Percentiles rank a stretch among this genome's conserved stretches.
phyloP scores from a whole-genome alignment of 495 filamentous ascomycete species.

The Xylaria curta region DNA sequence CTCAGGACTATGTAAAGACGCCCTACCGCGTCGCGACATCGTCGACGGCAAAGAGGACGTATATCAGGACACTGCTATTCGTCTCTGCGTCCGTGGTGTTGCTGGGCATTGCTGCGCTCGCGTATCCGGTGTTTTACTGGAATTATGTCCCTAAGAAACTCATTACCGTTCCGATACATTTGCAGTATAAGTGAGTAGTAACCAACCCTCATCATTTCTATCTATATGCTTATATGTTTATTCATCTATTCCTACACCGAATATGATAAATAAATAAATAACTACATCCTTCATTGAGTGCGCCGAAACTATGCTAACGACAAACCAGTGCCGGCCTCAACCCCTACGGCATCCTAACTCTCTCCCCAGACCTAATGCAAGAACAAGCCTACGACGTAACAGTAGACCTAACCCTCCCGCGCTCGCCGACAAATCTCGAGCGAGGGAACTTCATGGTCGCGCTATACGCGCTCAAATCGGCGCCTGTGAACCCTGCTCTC shows the following conservation, averaged over 20 bases:
- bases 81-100: slow-evolving; percentile 63
- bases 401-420: slow-evolving; percentile 64
- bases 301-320: not conserved
- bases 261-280: not conserved
- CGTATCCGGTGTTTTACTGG: slow-evolving; percentile 81
- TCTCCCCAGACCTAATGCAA: slow-evolving; percentile 53
- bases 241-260: not conserved
- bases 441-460: slow-evolving; percentile 94
- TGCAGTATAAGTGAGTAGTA: slow-evolving; percentile 77
- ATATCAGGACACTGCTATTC: slow-evolving; percentile 73
- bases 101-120: slow-evolving; percentile 65
- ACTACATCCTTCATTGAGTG: not conserved
- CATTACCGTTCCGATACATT: slow-evolving; percentile 68
- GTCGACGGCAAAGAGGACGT: slow-evolving; percentile 70
- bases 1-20: slow-evolving; percentile 35
- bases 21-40: slow-evolving; percentile 65
- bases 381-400: slow-evolving; percentile 69
- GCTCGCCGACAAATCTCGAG: slow-evolving; percentile 62
- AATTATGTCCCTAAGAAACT: slow-evolving; percentile 77
- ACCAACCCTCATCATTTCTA: not conserved
- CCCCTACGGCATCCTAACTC: slow-evolving; percentile 59
- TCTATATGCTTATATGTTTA: not conserved
- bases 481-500: slow-evolving; percentile 40
- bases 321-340: slow-evolving; percentile 41
- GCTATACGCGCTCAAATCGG: slow-evolving; percentile 54